These are phyloP conservation scores for Botrytis deweyae DNA, from an alignment of 2,329 filamentous ascomycete species.

Conservation along the genomic window DNA sequence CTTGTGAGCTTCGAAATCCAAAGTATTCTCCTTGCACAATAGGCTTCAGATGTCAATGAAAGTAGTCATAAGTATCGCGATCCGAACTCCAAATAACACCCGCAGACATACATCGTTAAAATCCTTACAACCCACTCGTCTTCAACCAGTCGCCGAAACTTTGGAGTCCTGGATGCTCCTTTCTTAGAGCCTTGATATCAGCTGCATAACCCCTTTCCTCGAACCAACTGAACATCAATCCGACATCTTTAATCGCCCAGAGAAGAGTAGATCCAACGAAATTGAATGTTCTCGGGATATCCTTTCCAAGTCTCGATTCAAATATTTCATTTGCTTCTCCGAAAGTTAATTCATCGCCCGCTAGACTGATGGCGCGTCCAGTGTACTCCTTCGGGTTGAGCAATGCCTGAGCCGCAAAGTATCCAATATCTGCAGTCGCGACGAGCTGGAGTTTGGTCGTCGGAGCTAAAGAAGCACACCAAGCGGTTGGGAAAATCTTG, in stretches of 20 bases:
- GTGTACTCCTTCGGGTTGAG: conserved; percentile 42
- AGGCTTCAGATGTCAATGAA: neutral
- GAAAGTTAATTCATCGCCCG: conserved; percentile 47
- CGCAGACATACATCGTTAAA: neutral
- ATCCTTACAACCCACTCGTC: conserved; percentile 36
- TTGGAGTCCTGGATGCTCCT: conserved; percentile 45
- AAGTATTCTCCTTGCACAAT: neutral
- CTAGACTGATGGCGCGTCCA: conserved; percentile 43
- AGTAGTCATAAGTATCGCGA: neutral
- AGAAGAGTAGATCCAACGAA: conserved; percentile 31
- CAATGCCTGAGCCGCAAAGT: conserved; percentile 48
- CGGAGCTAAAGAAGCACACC: conserved; percentile 35
- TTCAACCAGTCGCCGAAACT: conserved; percentile 47
- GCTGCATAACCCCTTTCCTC: conserved; percentile 34
- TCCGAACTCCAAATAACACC: conserved; percentile 3
- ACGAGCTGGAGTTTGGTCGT: conserved; percentile 45
- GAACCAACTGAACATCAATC: conserved; percentile 38
- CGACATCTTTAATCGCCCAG: conserved; percentile 34
- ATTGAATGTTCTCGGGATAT: conserved; percentile 35
- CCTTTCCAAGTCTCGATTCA: conserved; percentile 32
- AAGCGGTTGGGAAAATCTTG: conserved; percentile 37
- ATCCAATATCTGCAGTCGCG: conserved; percentile 46
- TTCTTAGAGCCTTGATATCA: conserved; percentile 43
- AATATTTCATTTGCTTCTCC: conserved; percentile 40
- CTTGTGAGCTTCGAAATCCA: neutral